Percentiles rank a stretch among this genome's conserved stretches.
Evolutionary conservation across 306 rosid species (phyloP).

Genomic region (Myrica gale): DNA sequence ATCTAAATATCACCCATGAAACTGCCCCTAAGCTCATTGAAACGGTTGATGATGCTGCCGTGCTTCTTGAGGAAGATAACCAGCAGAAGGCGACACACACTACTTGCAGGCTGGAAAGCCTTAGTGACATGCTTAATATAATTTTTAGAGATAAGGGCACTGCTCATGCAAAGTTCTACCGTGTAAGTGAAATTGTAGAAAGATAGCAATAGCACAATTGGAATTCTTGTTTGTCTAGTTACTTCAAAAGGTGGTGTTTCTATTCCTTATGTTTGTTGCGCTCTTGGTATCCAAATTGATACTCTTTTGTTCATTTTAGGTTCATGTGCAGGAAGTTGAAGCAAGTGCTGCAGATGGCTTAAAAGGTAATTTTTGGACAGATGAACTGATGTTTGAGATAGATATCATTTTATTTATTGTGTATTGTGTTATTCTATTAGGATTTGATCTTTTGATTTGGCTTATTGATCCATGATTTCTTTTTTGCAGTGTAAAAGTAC

Average conservation of each 20-base stretch:
- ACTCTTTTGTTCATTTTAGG: constrained; percentile 45
- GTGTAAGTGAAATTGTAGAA: constrained; percentile 49
- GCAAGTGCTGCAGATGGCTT: constrained; percentile 56
- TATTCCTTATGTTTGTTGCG: constrained; percentile 18
- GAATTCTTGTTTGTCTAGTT: constrained; percentile 20
- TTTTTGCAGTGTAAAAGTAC: not conserved
- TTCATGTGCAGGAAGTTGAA: constrained; percentile 77
- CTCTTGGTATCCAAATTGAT: constrained; percentile 29
- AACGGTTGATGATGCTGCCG: constrained; percentile 58
- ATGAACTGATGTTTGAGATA: constrained; percentile 21
- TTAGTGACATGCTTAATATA: constrained; percentile 57
- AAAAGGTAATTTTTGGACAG: constrained; percentile 52
- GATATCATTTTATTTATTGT: not conserved
- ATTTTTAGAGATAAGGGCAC: constrained; percentile 59
- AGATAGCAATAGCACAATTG: constrained; percentile 20
- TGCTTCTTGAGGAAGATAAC: constrained; percentile 79
- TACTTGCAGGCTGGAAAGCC: constrained; percentile 68
- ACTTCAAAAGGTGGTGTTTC: constrained; percentile 13
- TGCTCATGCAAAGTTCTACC: constrained; percentile 71
- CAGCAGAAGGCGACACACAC: constrained; percentile 55
- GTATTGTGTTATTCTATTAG: constrained; percentile 11
- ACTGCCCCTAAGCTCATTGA: constrained; percentile 51
- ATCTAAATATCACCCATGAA: constrained; percentile 69
- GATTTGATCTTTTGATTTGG: constrained; percentile 5
- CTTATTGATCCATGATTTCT: not conserved